Evolutionary conservation across 2,329 filamentous ascomycete species (phyloP), one percentile per base, ranked within the genome.

Genomic region (Alternaria incomplexa): DNA sequence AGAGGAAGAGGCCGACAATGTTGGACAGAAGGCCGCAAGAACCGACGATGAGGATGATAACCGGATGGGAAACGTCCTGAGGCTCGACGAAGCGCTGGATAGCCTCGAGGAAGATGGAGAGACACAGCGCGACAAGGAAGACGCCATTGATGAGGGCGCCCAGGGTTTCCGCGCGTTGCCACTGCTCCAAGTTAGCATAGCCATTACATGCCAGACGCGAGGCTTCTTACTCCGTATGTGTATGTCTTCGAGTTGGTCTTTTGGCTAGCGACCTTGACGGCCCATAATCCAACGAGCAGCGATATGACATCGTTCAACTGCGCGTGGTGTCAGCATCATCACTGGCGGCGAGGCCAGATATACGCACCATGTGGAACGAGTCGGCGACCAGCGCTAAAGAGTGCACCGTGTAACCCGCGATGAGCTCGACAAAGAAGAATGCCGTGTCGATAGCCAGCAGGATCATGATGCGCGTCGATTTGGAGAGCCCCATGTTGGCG

Each of bases 301-400:
- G 96, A 98, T 64, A 99, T 90, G 72, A 99, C 96, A 87, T 99
- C 96, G 84, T 99, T 99, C 64, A 99, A 86, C 91, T 93, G 57
- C 22, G 57, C 45, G 45, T 32, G 30, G 44, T 58, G 61, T 72
- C 61, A 72, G 69, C 61, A 60, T 36, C 36, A 50, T 43, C 36
- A 48, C 45, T n/a, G 55, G 53, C 44, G 30, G 25, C 23, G 15
- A 23, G n/a, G 44, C 28, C 30, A 48, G 5, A 30, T 45, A 43
- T 45, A 80, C 86, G 72, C 77, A 93, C 91, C 96, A 99, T 99
- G 83, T 99, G 96, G 81, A 99, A 99, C 63, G 96, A 93, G 83
- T 99, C 96, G 57, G 96, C 96, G 77, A 96, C 93, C 62, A 99
- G 87, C 40, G 96, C 96, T 71, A 99, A 87, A 17, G 96, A 98